Evolutionary conservation across 805 yeast genomes (phyloP), one percentile per base, ranked within the genome.

Genomic region (Ogataea sp.): DNA sequence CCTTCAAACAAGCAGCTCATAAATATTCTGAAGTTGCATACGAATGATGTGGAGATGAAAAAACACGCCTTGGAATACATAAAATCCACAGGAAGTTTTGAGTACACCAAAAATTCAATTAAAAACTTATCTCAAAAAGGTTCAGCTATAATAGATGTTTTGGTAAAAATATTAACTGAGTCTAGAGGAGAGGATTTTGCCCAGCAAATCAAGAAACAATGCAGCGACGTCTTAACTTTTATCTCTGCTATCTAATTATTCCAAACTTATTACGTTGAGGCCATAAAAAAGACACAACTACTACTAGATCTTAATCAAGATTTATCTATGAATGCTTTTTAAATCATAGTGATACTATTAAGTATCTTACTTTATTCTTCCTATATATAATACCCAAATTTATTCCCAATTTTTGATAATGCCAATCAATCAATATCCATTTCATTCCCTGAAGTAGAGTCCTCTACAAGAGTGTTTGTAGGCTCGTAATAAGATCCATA

Each of bases 11-110:
- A 62, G 39, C 70, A 69, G 38, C 53, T 79, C 10, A 44, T 69
- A 39, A 67, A 68, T 35, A 76, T 79, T n/a, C 56, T 82, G 40
- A 66, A 64, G 41, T 65, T 70, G 47, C 70, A 68, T 34, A 77
- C 88, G 0, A 50, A 56, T 1, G 80, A 79, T 50, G 52, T 47
- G 3, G 63, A 65, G 7, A 49, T 73, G 37, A 82, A 81, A 53
- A 54, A 53, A 36, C 64, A 68, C 34, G 80, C 82, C 1, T 57
- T 82, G 14, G 55, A 58, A 10, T 65, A 70, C 39, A 58, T 82
- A 61, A 57, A 62, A 32, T 47, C 44, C 6, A 56, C 73, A 1
- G 51, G 56, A 7, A 65, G 72, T 38, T 66, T 75, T 34, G 58
- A 59, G 10, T 70, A 73, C 44, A 56, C 68, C 23, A 44, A 45